Percentiles rank a stretch among this genome's conserved stretches.
Evolutionary conservation across 805 yeast genomes (phyloP).

Genomic region (Candida dendrica): DNA sequence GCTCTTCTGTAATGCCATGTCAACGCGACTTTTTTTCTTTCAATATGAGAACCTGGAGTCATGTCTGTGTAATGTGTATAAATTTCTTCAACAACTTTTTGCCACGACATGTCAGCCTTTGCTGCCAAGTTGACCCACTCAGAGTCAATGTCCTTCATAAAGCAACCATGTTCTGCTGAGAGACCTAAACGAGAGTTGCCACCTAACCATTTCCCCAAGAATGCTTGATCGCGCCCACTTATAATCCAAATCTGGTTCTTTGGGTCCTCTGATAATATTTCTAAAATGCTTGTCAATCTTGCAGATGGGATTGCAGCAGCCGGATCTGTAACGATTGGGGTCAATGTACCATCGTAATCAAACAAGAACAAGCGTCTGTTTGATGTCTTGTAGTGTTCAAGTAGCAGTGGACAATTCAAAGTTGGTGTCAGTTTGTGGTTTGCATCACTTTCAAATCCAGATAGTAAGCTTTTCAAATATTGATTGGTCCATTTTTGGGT

Average conservation of each 20-base stretch:
- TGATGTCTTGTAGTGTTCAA: conserved; percentile 52
- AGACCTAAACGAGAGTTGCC: conserved; percentile 59
- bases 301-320: conserved; percentile 96
- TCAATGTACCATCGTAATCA: conserved; percentile 96
- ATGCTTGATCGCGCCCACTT: conserved; percentile 89
- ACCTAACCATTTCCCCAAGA: conserved; percentile 86
- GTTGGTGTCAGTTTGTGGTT: conserved; percentile 65
- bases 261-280: conserved; percentile 62
- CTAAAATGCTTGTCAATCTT: conserved; percentile 52
- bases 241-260: conserved; percentile 89
- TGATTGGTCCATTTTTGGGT: conserved; percentile 74
- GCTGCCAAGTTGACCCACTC: conserved; percentile 84
- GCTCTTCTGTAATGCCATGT: conserved; percentile 97
- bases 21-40: conserved; percentile 83
- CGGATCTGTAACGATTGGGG: conserved; percentile 95
- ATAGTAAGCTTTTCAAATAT: conserved; percentile 45
- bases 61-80: conserved; percentile 72
- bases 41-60: conserved; percentile 87
- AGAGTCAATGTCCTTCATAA: conserved; percentile 66
- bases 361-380: conserved; percentile 72
- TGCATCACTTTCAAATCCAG: conserved; percentile 30
- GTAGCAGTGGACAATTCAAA: conserved; percentile 61
- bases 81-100: conserved; percentile 65
- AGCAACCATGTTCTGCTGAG: conserved; percentile 97
- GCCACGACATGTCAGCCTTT: conserved; percentile 90